phyloP scores from a whole-genome alignment of 768 basidiomycete species.

The Leccinum variicolor region DNA sequence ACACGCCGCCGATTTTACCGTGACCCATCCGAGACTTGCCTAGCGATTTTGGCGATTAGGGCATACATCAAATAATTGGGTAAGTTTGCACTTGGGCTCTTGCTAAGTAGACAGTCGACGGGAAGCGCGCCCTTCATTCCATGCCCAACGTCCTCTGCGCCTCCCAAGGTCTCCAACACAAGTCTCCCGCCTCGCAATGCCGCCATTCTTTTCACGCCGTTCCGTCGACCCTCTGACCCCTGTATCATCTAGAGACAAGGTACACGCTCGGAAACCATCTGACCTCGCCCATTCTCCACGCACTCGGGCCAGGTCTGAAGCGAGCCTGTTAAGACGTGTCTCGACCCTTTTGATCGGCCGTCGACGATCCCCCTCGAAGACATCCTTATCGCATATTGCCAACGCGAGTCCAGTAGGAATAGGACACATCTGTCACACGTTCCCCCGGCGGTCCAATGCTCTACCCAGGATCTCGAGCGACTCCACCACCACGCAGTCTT shows the following conservation, averaged over 20 bases:
- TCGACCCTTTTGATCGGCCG: constrained; percentile 26
- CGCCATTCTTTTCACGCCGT: constrained; percentile 31
- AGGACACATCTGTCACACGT: constrained; percentile 13
- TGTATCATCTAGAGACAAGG: constrained; percentile 1
- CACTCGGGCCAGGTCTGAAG: constrained; percentile 24
- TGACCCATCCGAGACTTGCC: constrained; percentile 5
- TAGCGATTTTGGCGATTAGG: constrained; percentile 22
- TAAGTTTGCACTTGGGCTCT: not conserved
- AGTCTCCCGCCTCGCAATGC: constrained; percentile 2
- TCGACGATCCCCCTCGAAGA: constrained; percentile 19
- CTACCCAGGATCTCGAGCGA: constrained; percentile 24
- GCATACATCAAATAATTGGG: constrained; percentile 22
- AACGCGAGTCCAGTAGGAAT: constrained; percentile 9
- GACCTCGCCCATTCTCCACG: constrained; percentile 10
- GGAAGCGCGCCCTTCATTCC: constrained; percentile 3
- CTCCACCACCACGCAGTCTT: constrained; percentile 16
- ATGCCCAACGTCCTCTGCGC: constrained; percentile 13
- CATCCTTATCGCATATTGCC: constrained; percentile 2
- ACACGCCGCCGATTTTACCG: not conserved
- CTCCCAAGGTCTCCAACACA: not conserved
- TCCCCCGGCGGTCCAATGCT: not conserved
- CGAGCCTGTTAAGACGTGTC: constrained; percentile 27
- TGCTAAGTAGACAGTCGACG: not conserved
- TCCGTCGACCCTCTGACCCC: constrained; percentile 20
- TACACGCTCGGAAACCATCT: not conserved